Base-by-base conservation (phyloP, 2,329 filamentous ascomycete genomes). In the Calonectria hawksworthii region DNA sequence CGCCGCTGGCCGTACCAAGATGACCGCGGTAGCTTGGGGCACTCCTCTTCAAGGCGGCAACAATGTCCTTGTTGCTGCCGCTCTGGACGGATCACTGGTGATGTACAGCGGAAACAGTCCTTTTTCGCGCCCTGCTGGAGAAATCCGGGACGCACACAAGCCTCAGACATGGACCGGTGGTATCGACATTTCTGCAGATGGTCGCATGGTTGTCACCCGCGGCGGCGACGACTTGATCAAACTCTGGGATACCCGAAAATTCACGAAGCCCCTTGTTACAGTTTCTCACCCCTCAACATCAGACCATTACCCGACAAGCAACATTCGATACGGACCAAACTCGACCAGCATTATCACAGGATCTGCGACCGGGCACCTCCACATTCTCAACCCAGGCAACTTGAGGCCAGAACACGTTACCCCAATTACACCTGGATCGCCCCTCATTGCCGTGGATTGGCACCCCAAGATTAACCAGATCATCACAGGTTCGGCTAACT, bases 391-490 rank as follows among this genome's bases (percentile, higher is more conserved):
- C 82, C 95, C 97, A 0, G 97, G 96, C 50, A 99, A 98, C 65
- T 89, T 99, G 71, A 93, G 91, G 73, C 90, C 96, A 1, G 96
- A 98, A 83, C 92, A 95, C 36, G 92, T 96, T 71, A 98, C 96
- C 3, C 94, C 95, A 4, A 92, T 99, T n/a, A 98, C 96, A 0
- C 93, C 95, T 0, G 94, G 94, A 18, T 94, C 93, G 8, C 91
- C 96, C 1, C 87, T 99, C 11, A 94, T 99, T 75, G 93, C 93
- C 2, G 95, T 98, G 32, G 89, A 94, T 76, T 99, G 97, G 97
- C 96, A 99, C 82, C 90, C 94, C 26, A 98, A 96, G 85, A 92
- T 99, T 82, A 99, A 99, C 83, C 97, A 99, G 83, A 98, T 99
- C 81, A 86, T 99, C 77, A 98, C 96, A 11, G 96, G 96, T 73